A percentile compares a stretch with the other conserved stretches of the same genome.
phyloP scores from a whole-genome alignment of 73 alveolate genomes.

The Effrenium voratum region DNA sequence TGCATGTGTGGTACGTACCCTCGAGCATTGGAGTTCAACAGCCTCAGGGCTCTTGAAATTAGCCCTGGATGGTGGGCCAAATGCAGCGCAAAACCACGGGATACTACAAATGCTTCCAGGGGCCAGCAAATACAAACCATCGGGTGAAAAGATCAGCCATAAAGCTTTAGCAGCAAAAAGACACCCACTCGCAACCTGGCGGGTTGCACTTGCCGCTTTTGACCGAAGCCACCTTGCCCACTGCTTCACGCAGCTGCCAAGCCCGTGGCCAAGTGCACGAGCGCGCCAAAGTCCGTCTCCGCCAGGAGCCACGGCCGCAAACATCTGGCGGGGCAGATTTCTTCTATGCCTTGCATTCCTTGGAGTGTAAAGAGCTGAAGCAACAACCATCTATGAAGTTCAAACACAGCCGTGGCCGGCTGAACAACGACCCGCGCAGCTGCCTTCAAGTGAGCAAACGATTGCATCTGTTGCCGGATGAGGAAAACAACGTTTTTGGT shows the following conservation, averaged over 20 bases:
- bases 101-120: neutral
- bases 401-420: neutral
- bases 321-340: neutral
- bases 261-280: slow-evolving; percentile 47
- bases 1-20: neutral
- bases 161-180: neutral
- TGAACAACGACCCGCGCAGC: neutral
- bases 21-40: neutral
- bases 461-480: neutral
- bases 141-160: neutral
- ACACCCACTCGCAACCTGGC: no score
- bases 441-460: neutral
- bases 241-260: neutral
- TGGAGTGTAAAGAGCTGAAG: neutral
- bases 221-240: neutral
- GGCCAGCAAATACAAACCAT: neutral
- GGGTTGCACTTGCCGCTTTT: neutral
- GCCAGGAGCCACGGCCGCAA: slow-evolving; percentile 77
- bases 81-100: neutral
- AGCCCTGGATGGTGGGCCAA: neutral
- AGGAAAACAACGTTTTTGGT: no score
- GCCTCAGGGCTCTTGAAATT: neutral
- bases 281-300: slow-evolving; percentile 85
- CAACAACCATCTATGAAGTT: neutral
- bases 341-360: neutral